A percentile compares a stretch with the other conserved stretches of the same genome.
phyloP scores from a whole-genome alignment of 495 filamentous ascomycete genomes.

The Aspergillus affinis region DNA sequence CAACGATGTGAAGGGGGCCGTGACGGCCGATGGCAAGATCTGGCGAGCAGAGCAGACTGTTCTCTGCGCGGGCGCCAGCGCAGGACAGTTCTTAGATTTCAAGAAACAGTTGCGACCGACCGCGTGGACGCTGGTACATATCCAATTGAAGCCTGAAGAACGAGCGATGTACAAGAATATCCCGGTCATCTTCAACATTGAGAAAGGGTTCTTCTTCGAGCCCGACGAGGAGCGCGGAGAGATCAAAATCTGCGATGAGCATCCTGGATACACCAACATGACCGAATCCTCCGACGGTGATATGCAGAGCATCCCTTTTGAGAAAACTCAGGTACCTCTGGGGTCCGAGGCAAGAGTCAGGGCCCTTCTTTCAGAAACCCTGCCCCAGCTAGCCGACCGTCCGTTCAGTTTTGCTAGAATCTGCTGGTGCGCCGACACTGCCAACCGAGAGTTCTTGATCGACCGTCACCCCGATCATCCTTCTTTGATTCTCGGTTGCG shows the following conservation, averaged over 20 bases:
- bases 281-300: conserved; percentile 22
- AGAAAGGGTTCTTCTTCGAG: conserved; percentile 57
- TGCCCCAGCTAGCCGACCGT: conserved; percentile 43
- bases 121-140: conserved; percentile 49
- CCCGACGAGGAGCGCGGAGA: conserved; percentile 45
- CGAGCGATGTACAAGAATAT: conserved; percentile 40
- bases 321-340: conserved; percentile 38
- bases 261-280: conserved; percentile 48
- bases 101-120: conserved; percentile 43
- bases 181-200: conserved; percentile 50
- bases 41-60: conserved; percentile 34
- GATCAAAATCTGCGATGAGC: conserved; percentile 55
- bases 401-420: conserved; percentile 44
- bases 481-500: conserved; percentile 38
- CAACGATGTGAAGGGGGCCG: conserved; percentile 27
- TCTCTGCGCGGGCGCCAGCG: conserved; percentile 40
- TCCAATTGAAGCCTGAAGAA: conserved; percentile 44
- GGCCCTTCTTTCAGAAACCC: conserved; percentile 40
- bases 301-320: conserved; percentile 33
- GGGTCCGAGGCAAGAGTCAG: conserved; percentile 40
- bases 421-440: conserved; percentile 53
- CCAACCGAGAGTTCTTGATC: conserved; percentile 45
- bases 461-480: conserved; percentile 35
- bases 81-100: conserved; percentile 38
- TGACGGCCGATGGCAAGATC: conserved; percentile 28